Conservation (phyloP, 345 rosid species). For the Triadica sebifera region DNA sequence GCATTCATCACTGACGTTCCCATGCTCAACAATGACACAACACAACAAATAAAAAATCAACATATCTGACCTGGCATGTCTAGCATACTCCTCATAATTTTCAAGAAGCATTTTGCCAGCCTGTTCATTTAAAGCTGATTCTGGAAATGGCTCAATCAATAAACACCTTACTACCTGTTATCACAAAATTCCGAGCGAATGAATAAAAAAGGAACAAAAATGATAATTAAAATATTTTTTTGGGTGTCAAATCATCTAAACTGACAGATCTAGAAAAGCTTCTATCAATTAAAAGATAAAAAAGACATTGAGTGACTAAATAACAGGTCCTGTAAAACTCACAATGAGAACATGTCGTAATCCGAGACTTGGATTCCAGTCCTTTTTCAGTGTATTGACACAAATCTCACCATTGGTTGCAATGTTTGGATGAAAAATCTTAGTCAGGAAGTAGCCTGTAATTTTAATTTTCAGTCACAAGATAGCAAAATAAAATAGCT, state of each 20-base stretch:
- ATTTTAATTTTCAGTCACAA: constrained; percentile 3
- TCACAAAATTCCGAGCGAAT: constrained; percentile 16
- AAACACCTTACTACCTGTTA: constrained; percentile 92
- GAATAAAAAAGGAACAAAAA: no score
- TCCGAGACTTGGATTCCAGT: constrained; percentile 99
- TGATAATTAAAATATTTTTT: background rate
- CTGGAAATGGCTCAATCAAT: constrained; percentile 94
- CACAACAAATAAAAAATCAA: constrained; percentile 9
- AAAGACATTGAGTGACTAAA: background rate
- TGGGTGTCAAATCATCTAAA: background rate
- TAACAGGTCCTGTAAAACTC: constrained; percentile 32
- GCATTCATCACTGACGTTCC: background rate
- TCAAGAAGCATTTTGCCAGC: constrained; percentile 99
- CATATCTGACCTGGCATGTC: constrained; percentile 78
- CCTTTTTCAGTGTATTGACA: constrained; percentile 88
- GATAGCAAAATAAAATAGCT: background rate
- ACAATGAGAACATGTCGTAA: constrained; percentile 91
- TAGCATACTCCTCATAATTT: constrained; percentile 93
- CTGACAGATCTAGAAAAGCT: background rate
- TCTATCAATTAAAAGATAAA: background rate
- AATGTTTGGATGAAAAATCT: constrained; percentile 97
- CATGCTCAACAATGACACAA: constrained; percentile 11
- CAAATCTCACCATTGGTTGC: constrained; percentile 94
- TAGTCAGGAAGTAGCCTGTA: constrained; percentile 89
- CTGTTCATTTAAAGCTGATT: constrained; percentile 94